phyloP scores from a whole-genome alignment of 805 yeast genomes.

The Zygotorulaspora florentina region DNA sequence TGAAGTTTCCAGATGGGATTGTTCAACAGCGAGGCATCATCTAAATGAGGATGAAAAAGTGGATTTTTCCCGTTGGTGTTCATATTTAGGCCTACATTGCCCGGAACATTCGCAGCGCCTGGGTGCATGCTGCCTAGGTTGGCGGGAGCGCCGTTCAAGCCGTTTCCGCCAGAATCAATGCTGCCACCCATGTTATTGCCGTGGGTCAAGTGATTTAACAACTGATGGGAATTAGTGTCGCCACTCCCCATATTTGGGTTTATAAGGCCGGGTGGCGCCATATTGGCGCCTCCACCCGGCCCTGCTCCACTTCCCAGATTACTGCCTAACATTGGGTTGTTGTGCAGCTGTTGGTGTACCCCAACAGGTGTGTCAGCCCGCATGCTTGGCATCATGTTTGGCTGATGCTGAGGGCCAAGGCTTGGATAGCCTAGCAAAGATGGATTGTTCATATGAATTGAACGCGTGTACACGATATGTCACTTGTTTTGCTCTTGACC shows the following conservation, averaged over 20 bases:
- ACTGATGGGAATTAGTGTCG: constrained; percentile 29
- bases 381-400: constrained; percentile 12
- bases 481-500: neutral
- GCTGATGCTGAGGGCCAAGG: constrained; percentile 21
- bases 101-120: neutral
- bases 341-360: constrained; percentile 15
- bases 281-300: constrained; percentile 7
- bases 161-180: constrained; percentile 5
- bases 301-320: constrained; percentile 11
- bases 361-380: constrained; percentile 13
- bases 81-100: constrained; percentile 3
- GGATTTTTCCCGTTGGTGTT: constrained; percentile 31
- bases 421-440: constrained; percentile 27
- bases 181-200: constrained; percentile 9
- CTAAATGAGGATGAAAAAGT: constrained; percentile 34
- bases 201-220: constrained; percentile 19
- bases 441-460: constrained; percentile 25
- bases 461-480: neutral
- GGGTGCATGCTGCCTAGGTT: neutral
- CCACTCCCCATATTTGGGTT: constrained; percentile 6
- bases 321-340: constrained; percentile 10
- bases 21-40: constrained; percentile 30
- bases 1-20: constrained; percentile 37
- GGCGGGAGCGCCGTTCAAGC: constrained; percentile 9
- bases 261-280: constrained; percentile 29